phyloP scores from a whole-genome alignment of 169 alveolate species.

The Babesia bovis region DNA sequence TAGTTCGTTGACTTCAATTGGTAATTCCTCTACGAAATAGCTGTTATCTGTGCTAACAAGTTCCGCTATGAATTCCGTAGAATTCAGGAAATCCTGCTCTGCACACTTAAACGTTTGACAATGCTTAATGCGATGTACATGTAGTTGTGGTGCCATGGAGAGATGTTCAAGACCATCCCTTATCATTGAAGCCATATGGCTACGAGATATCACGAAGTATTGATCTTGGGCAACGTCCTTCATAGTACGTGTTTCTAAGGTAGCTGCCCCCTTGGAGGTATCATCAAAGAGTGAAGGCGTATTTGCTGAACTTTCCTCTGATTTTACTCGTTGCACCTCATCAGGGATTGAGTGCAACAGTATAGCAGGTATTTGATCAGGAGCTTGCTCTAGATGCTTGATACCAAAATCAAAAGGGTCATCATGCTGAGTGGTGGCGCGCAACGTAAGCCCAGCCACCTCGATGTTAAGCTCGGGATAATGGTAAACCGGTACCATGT shows the following conservation, averaged over 20 bases:
- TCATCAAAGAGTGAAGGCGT: not conserved
- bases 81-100: not conserved
- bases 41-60: not conserved
- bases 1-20: not conserved
- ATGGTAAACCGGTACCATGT: conserved; percentile 9
- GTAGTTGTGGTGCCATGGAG: not conserved
- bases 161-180: not conserved
- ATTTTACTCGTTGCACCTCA: not conserved
- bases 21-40: conserved; percentile 19
- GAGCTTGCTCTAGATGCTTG: conserved; percentile 13
- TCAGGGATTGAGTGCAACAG: not conserved
- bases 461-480: conserved; percentile 39
- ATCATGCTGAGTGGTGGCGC: not conserved
- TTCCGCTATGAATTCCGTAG: not conserved
- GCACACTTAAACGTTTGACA: not conserved
- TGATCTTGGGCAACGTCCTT: not conserved
- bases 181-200: conserved; percentile 7
- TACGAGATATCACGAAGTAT: not conserved
- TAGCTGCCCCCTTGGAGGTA: not conserved
- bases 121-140: conserved; percentile 21
- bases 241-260: not conserved
- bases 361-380: not conserved
- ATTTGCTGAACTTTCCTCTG: not conserved
- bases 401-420: conserved; percentile 5
- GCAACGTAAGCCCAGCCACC: conserved; percentile 19